Base-by-base conservation (phyloP, 2,329 filamentous ascomycete species). In the Clarireedia homoeocarpa region DNA sequence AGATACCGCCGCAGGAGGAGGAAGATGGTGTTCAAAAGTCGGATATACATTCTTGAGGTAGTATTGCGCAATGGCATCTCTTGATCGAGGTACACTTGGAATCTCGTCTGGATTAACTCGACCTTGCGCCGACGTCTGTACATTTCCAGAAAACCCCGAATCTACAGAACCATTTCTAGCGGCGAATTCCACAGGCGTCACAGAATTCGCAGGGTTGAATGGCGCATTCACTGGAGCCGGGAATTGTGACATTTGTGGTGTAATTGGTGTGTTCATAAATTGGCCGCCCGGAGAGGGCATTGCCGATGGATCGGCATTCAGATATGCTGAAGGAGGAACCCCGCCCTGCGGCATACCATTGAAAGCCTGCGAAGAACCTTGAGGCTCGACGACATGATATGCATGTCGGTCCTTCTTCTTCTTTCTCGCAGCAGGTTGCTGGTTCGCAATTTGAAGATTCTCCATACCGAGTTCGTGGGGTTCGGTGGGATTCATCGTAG, bases 351-450 rank as follows among this genome's bases (percentile, higher is more conserved):
- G 82, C 67, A 85, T 82, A 59, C 83, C 85, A 68, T 86, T 85
- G 73, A 88, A 88, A 10, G 83, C 75, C 66, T 87, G 83, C 5
- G 85, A 83, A 36, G 83, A 83, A 50, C 84, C 83, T 12, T 85
- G 78, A 23, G 88, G 83, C 62, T 92, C 89, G 53, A 97, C 82
- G 40, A 83, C 86, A 71, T 97, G 92, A 71, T 95, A 88, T 61
- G 91, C 92, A 73, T 97, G 92, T 58, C 90, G 83, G 70, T 96
- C 88, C 79, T 96, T 96, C 83, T 96, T 97, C 78, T 91, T 89
- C 78, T 87, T 70, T 83, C 74, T 61, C 71, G 71, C 58, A 71
- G 71, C 58, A 38, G 48, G 39, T 46, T 56, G 53, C 52, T 51
- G 48, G 30, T 52, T 56, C 30, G 48, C 45, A 30, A 56, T 56